Conservation (phyloP, 2,329 filamentous ascomycete species). For the Exserohilum rostratum region DNA sequence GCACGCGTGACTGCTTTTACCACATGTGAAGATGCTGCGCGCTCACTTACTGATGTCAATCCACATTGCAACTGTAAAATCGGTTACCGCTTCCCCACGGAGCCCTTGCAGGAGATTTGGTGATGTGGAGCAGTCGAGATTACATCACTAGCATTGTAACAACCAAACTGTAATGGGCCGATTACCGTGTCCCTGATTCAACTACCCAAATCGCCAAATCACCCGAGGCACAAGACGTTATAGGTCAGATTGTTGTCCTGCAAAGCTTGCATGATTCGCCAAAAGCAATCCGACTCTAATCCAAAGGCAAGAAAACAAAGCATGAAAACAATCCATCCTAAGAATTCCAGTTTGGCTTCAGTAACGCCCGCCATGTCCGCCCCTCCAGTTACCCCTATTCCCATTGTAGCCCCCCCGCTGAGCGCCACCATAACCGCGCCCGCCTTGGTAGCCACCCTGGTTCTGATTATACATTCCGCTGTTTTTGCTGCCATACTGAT, state of each 20-base stretch:
- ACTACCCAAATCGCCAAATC: not conserved
- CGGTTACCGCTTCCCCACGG: too few species aligned
- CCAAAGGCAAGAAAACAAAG: not conserved
- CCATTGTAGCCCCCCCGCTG: slow-evolving; percentile 22
- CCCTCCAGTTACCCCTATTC: slow-evolving; percentile 25
- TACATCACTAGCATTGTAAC: not conserved
- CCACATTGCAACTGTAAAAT: too few species aligned
- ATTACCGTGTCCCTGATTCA: not conserved
- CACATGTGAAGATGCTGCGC: not conserved
- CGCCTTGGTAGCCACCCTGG: slow-evolving; percentile 14
- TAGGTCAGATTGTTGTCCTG: not conserved
- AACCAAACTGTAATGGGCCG: not conserved
- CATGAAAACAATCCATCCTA: not conserved
- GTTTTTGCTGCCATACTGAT: slow-evolving; percentile 11
- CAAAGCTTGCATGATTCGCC: not conserved
- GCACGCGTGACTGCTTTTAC: not conserved
- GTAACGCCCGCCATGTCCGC: slow-evolving; percentile 24
- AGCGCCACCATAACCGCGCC: slow-evolving; percentile 20
- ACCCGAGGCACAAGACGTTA: not conserved
- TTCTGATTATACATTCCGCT: slow-evolving; percentile 1
- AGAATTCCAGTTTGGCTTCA: not conserved
- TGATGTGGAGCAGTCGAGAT: too few species aligned
- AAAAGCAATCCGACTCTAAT: not conserved
- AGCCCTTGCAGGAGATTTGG: too few species aligned
- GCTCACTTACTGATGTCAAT: not conserved